phyloP scores from a whole-genome alignment of 169 alveolate species.

The Eimeria necatrix region DNA sequence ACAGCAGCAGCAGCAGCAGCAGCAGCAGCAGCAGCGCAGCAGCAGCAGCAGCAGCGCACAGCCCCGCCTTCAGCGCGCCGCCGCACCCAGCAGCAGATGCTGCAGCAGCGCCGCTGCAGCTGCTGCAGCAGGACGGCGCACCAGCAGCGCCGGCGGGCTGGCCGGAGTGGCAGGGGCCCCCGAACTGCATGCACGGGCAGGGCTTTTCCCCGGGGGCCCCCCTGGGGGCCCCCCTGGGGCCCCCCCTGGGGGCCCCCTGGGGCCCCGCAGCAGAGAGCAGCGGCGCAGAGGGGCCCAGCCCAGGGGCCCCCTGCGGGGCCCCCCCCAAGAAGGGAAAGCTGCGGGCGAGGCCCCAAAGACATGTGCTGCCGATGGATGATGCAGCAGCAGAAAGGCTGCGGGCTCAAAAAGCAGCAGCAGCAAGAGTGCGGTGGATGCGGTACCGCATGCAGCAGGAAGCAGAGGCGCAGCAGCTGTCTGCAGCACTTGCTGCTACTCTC shows the following conservation, averaged over 20 bases:
- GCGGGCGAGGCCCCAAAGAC: neutral
- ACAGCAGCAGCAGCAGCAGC: neutral
- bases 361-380: slow-evolving; percentile 24
- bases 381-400: slow-evolving; percentile 44
- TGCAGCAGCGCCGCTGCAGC: neutral
- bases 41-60: neutral
- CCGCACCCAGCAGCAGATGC: no score
- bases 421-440: slow-evolving; percentile 55
- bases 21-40: neutral
- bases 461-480: slow-evolving; percentile 41
- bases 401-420: slow-evolving; percentile 64
- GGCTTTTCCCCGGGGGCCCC: no score
- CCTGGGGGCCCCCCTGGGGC: no score
- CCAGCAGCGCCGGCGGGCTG: slow-evolving; percentile 8
- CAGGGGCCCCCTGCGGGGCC: slow-evolving; percentile 19
- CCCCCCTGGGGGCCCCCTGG: slow-evolving; percentile 31
- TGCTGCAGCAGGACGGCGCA: no score
- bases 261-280: slow-evolving; percentile 32
- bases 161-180: neutral
- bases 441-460: slow-evolving; percentile 62
- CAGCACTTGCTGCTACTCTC: slow-evolving; percentile 28
- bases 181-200: neutral
- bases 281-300: neutral
- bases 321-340: slow-evolving; percentile 5
- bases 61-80: neutral